Conservation (phyloP, 2,329 filamentous ascomycete genomes). For the Fusarium luffae region DNA sequence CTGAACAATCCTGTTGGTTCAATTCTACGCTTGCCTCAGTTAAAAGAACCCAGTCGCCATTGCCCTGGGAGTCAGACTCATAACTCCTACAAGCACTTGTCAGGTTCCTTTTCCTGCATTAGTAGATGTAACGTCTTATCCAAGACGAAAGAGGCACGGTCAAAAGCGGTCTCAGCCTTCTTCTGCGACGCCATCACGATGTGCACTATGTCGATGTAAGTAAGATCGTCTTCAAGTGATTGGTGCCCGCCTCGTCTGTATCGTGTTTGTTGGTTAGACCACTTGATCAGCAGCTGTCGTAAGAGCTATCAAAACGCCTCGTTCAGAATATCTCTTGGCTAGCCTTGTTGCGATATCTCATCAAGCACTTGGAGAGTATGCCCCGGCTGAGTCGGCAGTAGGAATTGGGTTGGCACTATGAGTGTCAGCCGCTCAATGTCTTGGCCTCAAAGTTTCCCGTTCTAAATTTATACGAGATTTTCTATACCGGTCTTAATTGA, state of each 20-base stretch:
- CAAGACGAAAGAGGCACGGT: not conserved
- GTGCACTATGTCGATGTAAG: conserved; percentile 10
- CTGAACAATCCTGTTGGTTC: conserved; percentile 8
- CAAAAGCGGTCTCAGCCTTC: conserved; percentile 19
- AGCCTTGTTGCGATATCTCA: conserved; percentile 7
- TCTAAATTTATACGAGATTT: conserved; percentile 15
- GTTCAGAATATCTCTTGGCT: not conserved
- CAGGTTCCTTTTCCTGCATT: not conserved
- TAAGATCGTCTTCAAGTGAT: conserved; percentile 27
- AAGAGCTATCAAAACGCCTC: conserved; percentile 30
- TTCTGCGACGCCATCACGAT: conserved; percentile 11
- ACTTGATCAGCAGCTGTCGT: not conserved
- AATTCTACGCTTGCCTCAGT: not conserved
- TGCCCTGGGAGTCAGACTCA: not conserved
- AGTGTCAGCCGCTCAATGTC: conserved; percentile 15
- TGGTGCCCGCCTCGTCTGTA: conserved; percentile 40
- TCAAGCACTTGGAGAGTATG: conserved; percentile 7
- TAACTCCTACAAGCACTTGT: not conserved
- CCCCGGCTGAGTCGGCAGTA: conserved; percentile 13
- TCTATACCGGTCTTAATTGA: not conserved
- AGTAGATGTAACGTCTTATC: not conserved
- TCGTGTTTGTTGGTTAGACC: not conserved
- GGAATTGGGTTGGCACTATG: conserved; percentile 16
- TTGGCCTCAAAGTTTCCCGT: conserved; percentile 10
- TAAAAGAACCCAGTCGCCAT: conserved; percentile 5